These are phyloP conservation scores for Ceriops decandra DNA, from an alignment of 345 rosid genomes.

Conservation along the genomic window DNA sequence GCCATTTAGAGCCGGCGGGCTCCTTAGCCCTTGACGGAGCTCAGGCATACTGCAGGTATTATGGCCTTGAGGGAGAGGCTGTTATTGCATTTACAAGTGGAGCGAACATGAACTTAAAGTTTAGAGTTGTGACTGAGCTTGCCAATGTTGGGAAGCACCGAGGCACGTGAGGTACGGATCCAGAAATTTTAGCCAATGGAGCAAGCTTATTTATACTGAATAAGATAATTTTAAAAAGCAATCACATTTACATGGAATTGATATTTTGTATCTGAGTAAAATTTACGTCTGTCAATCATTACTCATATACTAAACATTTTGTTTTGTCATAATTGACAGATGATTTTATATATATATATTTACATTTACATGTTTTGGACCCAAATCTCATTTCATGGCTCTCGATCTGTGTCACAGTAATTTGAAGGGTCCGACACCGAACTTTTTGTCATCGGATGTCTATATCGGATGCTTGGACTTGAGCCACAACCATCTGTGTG, in stretches of 20 bases:
- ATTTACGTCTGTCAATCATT: too few species aligned
- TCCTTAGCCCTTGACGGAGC: constrained; percentile 96
- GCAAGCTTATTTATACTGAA: too few species aligned
- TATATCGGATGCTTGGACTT: constrained; percentile 79
- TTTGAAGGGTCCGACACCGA: constrained; percentile 63
- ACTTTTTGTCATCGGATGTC: constrained; percentile 50
- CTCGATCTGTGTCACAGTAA: constrained; percentile 71
- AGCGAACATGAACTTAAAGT: constrained; percentile 90
- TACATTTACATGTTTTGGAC: constrained; percentile 32
- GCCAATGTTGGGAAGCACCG: constrained; percentile 94
- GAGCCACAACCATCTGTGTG: constrained; percentile 85
- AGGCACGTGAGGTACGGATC: constrained; percentile 17
- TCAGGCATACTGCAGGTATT: constrained; percentile 90
- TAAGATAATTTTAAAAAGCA: too few species aligned
- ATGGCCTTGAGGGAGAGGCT: constrained; percentile 61
- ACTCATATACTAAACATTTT: too few species aligned
- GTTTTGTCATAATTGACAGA: too few species aligned
- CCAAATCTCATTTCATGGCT: constrained; percentile 61
- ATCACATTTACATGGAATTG: too few species aligned
- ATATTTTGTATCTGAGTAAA: too few species aligned
- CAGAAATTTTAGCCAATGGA: too few species aligned
- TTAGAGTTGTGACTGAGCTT: constrained; percentile 84
- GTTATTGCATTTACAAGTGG: constrained; percentile 89
- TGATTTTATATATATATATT: too few species aligned
- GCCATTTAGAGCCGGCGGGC: constrained; percentile 92